Base-by-base conservation (phyloP, 2,329 filamentous ascomycete genomes). In the Sclerotinia minor region DNA sequence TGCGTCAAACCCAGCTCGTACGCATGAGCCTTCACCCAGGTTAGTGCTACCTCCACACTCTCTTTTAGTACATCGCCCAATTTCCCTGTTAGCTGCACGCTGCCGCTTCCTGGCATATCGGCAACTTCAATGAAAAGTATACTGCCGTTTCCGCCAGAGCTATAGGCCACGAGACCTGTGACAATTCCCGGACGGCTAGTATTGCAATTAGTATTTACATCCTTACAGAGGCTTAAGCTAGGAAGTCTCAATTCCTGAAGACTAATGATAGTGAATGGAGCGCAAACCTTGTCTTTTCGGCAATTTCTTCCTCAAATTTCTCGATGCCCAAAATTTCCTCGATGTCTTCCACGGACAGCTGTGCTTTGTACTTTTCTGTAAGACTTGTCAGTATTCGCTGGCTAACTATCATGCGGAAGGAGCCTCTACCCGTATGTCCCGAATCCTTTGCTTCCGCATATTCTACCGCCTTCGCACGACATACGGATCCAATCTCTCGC, bases 121-220 rank as follows among this genome's bases (percentile, higher is more conserved):
- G 94, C 92, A 55, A 97, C 92, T 80, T 99, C 95, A 74, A 99
- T 99, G 83, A 99, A 99, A 67, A 99, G 85, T 75, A 99, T 99
- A 76, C 91, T 94, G 71, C 95, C 95, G 78, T 97, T 94, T 59
- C 93, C 93, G 61, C 95, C 94, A 5, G 90, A 91, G 76, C 90
- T 92, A 81, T 97, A 99, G 11, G 95, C 95, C 21, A 99, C 95
- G 44, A 99, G 88, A 19, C 95, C 95, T 0, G 95, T 99, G 49
- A 99, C 94, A 67, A 99, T 91, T 67, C 95, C 95, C 1, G 95
- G 94, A 24, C 93, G 88, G 72, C 86, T 84, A 63, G 59, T 54
- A 77, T 55, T 67, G 65, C 73, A 64, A 73, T 74, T 69, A 71
- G 61, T 53, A 35, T 47, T 52, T 59, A 50, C 55, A 38, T 59